A percentile compares a stretch with the other conserved stretches of the same genome.
Evolutionary conservation across 176 grass and related monocot genomes (phyloP).

Genomic region (Musa troglodytarum): DNA sequence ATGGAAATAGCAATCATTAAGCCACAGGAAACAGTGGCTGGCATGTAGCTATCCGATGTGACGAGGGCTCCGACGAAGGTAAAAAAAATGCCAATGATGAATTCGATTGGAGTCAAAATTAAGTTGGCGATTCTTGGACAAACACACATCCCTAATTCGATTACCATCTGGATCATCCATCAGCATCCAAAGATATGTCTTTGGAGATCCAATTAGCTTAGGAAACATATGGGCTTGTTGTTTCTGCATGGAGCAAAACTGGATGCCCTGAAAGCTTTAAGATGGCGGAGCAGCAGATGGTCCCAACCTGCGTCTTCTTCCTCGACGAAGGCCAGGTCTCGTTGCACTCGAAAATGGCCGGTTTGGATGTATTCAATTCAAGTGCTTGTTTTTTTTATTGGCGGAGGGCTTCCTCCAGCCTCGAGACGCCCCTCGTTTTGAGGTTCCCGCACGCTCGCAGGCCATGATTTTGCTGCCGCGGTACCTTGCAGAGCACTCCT

Average conservation of each 20-base stretch:
- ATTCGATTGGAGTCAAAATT: not conserved
- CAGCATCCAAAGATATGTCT: no score
- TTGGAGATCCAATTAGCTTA: no score
- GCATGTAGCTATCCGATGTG: not conserved
- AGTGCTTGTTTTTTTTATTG: not conserved
- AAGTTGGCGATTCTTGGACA: not conserved
- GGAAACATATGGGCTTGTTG: not conserved
- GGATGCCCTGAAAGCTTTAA: not conserved
- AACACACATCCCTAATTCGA: not conserved
- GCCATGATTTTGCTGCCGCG: constrained; percentile 5
- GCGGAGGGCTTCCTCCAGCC: not conserved
- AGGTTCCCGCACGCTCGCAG: not conserved
- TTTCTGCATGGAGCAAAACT: not conserved
- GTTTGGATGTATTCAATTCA: not conserved
- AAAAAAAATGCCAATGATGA: not conserved
- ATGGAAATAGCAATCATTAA: not conserved
- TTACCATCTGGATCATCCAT: not conserved
- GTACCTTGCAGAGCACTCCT: not conserved
- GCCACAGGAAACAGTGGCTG: not conserved
- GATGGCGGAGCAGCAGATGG: not conserved
- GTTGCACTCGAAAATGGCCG: not conserved
- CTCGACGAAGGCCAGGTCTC: not conserved
- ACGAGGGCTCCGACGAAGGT: not conserved
- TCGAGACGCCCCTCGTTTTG: not conserved
- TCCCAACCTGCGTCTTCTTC: not conserved